Evolutionary conservation across 2,329 filamentous ascomycete genomes (phyloP).

Genomic region (Fusarium scirpi): DNA sequence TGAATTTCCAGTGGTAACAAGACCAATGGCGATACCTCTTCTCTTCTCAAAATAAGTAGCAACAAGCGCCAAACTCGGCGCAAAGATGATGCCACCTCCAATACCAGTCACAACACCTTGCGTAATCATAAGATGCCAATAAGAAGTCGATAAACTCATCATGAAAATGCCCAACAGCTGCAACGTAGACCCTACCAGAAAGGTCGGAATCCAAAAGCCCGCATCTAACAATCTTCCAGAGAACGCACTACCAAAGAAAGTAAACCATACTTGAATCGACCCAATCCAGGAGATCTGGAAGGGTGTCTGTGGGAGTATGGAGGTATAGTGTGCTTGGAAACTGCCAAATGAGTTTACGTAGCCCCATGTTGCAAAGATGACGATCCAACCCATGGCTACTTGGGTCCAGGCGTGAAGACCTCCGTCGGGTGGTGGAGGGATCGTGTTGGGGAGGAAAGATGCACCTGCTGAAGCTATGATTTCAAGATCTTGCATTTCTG

Average conservation of each 20-base stretch:
- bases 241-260: conserved; percentile 57
- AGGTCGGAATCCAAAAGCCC: conserved; percentile 56
- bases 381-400: conserved; percentile 55
- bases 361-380: conserved; percentile 58
- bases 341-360: conserved; percentile 61
- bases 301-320: conserved; percentile 46
- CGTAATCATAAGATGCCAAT: conserved; percentile 63
- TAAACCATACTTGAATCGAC: conserved; percentile 59
- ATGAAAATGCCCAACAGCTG: conserved; percentile 60
- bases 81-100: conserved; percentile 66
- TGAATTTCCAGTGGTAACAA: conserved; percentile 68
- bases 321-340: conserved; percentile 59
- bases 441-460: conserved; percentile 12
- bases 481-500: conserved; percentile 25
- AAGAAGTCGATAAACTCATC: conserved; percentile 56
- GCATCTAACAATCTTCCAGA: conserved; percentile 60
- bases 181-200: conserved; percentile 53
- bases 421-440: conserved; percentile 43
- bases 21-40: conserved; percentile 67
- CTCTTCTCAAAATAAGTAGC: conserved; percentile 69
- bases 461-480: conserved; percentile 24
- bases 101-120: conserved; percentile 65
- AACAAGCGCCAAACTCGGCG: conserved; percentile 65
- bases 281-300: conserved; percentile 62
- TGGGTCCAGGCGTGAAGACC: conserved; percentile 52